Conservation (phyloP, 2,329 filamentous ascomycete genomes). For the Alternaria brassicicola region DNA sequence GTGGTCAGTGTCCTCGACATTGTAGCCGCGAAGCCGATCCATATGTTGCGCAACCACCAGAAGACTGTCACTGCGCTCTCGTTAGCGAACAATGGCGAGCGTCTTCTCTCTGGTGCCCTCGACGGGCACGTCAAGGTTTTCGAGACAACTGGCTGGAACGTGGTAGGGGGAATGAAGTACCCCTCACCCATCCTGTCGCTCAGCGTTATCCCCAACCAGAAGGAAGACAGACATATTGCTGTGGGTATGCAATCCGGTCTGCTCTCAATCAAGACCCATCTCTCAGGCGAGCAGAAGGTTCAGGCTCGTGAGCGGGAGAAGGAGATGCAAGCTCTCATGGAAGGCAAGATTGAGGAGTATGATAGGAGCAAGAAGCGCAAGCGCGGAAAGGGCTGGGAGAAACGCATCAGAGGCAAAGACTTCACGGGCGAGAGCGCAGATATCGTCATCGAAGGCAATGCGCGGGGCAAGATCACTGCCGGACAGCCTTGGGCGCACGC, state of each 20-base stretch:
- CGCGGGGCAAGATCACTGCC: constrained; percentile 66
- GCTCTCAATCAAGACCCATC: constrained; percentile 87
- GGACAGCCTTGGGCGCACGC: constrained; percentile 80
- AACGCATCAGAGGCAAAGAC: constrained; percentile 72
- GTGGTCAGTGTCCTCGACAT: constrained; percentile 91
- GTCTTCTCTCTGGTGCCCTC: constrained; percentile 84
- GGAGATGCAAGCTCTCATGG: constrained; percentile 82
- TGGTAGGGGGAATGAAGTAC: constrained; percentile 94
- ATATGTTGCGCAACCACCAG: constrained; percentile 90
- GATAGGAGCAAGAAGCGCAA: constrained; percentile 73
- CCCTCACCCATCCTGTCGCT: constrained; percentile 87
- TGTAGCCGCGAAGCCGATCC: constrained; percentile 84
- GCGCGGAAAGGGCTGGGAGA: constrained; percentile 65
- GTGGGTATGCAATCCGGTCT: constrained; percentile 95
- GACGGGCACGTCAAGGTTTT: constrained; percentile 98
- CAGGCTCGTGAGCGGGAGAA: constrained; percentile 77
- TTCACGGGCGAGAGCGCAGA: constrained; percentile 84
- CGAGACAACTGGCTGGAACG: constrained; percentile 92
- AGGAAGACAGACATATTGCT: constrained; percentile 88
- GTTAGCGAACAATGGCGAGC: constrained; percentile 77
- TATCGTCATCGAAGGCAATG: constrained; percentile 82
- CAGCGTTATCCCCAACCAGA: constrained; percentile 71
- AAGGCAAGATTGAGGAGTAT: constrained; percentile 77
- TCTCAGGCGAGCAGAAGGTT: constrained; percentile 80
- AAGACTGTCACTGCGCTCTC: constrained; percentile 93